Evolutionary conservation across 257 asterid species (phyloP), one percentile per base, ranked within the genome.

Genomic region (Leonotis leonurus): DNA sequence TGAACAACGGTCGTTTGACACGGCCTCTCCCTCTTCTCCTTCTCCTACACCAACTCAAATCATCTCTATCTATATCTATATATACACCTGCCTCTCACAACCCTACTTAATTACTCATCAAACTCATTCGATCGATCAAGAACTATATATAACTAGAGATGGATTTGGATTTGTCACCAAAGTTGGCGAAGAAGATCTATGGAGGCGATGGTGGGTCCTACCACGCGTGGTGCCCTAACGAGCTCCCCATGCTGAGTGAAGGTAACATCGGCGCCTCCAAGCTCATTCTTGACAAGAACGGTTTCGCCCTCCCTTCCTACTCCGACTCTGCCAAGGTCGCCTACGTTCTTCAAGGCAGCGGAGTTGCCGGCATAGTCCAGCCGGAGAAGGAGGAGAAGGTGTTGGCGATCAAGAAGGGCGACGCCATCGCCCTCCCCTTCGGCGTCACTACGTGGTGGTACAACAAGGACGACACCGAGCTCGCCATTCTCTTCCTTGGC

Each of bases 351-450:
- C 89, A 9, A 89, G 97, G 97, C n/a, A 44, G 60, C 62, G 95
- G 97, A 69, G 81, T 73, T 39, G 94, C 85, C 71, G 97, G 97
- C 57, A 73, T 89, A 32, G 86, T 89, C 58, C 94, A 81, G 49
- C 89, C 95, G 0, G 97, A 81, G 80, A 78, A 89, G 62, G 97
- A 86, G 58, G 97, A 86, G 33, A 89, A 84, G 82, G 91, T 86
- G 17, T 52, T 86, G 2, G 75, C 94, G 14, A 86, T 89, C 65
- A 89, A 86, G 84, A 83, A 77, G 70, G 97, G 95, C 5, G 97
- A 89, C 22, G 79, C 95, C 25, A 69, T 89, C 37, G 97, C 95
- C 49, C 79, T 89, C 14, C 97, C 97, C 11, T 89, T 89, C 51
- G 97, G 97, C 2, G 63, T n/a, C n/a, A n/a, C n/a, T n/a, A n/a